phyloP scores from a whole-genome alignment of 2,329 filamentous ascomycete genomes.

The Tolypocladium capitatum region DNA sequence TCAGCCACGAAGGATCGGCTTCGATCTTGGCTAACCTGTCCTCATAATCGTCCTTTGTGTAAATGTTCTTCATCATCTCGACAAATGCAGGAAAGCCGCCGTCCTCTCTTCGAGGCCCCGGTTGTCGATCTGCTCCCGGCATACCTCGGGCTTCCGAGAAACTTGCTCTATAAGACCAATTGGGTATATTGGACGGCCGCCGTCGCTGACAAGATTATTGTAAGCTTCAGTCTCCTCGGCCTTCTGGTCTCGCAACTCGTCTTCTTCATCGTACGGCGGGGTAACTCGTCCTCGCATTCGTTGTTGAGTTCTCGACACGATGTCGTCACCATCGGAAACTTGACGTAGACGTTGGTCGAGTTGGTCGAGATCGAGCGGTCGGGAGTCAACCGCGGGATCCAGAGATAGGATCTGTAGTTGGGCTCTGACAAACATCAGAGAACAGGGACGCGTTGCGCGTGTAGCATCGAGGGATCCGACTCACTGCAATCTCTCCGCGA shows the following conservation, averaged over 20 bases:
- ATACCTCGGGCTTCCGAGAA: conserved; percentile 7
- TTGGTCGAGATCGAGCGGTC: conserved; percentile 9
- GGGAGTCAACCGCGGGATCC: neutral
- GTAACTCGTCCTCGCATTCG: neutral
- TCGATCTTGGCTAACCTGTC: conserved; percentile 2
- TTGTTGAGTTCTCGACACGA: neutral
- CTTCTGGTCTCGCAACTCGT: no score
- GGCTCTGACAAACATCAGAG: neutral
- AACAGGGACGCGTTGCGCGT: neutral
- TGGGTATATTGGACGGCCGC: conserved; percentile 17
- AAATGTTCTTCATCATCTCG: conserved; percentile 2
- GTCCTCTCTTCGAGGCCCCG: conserved; percentile 9
- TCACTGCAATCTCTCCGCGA: conserved; percentile 8
- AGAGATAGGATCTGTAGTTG: neutral
- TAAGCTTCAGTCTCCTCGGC: conserved; percentile 10
- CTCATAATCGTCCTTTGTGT: neutral
- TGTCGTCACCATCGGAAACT: neutral
- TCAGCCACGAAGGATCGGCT: conserved; percentile 4
- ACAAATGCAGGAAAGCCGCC: conserved; percentile 5
- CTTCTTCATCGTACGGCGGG: no score
- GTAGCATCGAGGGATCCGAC: neutral
- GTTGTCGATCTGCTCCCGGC: conserved; percentile 16
- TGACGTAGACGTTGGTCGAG: conserved; percentile 8
- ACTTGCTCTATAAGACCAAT: conserved; percentile 14
- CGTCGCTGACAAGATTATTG: conserved; percentile 15